Conservation (phyloP, 2,329 filamentous ascomycete genomes). For the Sclerotiophoma versabilis region DNA sequence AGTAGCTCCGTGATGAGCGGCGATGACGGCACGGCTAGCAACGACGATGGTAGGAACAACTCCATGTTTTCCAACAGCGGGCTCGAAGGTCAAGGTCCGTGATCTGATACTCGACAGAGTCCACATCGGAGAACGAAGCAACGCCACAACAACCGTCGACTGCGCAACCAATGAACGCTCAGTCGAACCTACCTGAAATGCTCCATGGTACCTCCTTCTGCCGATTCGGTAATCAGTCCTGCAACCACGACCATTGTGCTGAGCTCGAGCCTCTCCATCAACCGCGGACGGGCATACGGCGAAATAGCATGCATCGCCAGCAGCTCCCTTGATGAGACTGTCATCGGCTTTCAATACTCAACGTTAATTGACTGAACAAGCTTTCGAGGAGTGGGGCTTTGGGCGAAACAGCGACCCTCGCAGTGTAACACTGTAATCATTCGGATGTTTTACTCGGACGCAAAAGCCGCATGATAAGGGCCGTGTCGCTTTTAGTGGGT, state of each 20-base stretch:
- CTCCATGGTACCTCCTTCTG: slow-evolving; percentile 5
- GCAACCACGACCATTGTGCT: slow-evolving; percentile 16
- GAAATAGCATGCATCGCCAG: background rate
- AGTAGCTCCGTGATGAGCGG: slow-evolving; percentile 14
- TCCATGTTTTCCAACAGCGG: slow-evolving; percentile 27
- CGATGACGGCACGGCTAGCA: slow-evolving; percentile 29
- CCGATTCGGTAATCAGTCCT: slow-evolving; percentile 7
- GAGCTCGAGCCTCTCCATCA: slow-evolving; percentile 13
- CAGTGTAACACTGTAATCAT: no score
- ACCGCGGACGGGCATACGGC: slow-evolving; percentile 7
- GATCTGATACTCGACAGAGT: slow-evolving; percentile 18
- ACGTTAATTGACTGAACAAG: no score
- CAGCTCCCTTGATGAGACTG: background rate
- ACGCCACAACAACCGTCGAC: slow-evolving; percentile 2
- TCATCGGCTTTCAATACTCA: no score
- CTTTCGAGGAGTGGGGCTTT: no score
- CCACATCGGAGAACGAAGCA: slow-evolving; percentile 10
- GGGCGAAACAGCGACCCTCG: no score
- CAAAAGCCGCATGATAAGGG: no score
- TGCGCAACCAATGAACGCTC: background rate
- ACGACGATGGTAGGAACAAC: slow-evolving; percentile 29
- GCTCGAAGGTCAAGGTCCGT: slow-evolving; percentile 28
- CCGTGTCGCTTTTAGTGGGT: no score
- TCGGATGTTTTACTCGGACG: no score
- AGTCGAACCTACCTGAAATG: slow-evolving; percentile 1